phyloP scores from a whole-genome alignment of 345 rosid species.

The Abelmoschus esculentus region DNA sequence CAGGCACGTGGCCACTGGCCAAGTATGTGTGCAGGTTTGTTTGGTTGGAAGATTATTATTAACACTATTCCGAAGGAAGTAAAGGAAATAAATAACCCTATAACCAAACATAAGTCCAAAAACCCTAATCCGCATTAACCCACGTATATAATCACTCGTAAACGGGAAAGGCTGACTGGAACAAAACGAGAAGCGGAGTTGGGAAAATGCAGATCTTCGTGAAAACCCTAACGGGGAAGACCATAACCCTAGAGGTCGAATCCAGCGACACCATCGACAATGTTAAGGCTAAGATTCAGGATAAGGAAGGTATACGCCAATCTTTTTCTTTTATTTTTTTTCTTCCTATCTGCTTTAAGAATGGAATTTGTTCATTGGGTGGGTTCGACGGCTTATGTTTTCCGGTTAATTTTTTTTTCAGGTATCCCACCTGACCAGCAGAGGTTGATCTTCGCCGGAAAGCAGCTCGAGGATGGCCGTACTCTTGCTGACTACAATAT shows the following conservation, averaged over 20 bases:
- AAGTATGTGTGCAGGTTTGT: background rate
- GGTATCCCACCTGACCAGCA: conserved; percentile 57
- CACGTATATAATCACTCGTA: background rate
- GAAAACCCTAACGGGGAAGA: conserved; percentile 68
- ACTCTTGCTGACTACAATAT: conserved; percentile 46
- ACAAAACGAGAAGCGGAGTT: background rate
- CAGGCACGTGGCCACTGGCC: background rate
- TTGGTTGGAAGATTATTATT: no score
- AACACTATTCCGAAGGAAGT: no score
- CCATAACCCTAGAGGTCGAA: conserved; percentile 70
- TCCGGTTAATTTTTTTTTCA: background rate
- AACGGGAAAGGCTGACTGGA: background rate
- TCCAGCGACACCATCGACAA: conserved; percentile 71
- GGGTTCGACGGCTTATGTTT: background rate
- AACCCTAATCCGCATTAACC: conserved; percentile 4
- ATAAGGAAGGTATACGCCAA: conserved; percentile 46
- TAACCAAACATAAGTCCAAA: conserved; percentile 21
- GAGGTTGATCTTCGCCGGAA: conserved; percentile 45
- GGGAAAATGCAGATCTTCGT: conserved; percentile 64
- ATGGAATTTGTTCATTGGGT: background rate
- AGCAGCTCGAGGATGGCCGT: conserved; percentile 54
- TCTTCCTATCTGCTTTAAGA: background rate
- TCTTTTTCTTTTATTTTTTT: no score
- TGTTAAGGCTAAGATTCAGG: conserved; percentile 75
- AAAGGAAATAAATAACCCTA: background rate